Conservation (phyloP, 257 asterid genomes). For the Lavandula angustifolia region DNA sequence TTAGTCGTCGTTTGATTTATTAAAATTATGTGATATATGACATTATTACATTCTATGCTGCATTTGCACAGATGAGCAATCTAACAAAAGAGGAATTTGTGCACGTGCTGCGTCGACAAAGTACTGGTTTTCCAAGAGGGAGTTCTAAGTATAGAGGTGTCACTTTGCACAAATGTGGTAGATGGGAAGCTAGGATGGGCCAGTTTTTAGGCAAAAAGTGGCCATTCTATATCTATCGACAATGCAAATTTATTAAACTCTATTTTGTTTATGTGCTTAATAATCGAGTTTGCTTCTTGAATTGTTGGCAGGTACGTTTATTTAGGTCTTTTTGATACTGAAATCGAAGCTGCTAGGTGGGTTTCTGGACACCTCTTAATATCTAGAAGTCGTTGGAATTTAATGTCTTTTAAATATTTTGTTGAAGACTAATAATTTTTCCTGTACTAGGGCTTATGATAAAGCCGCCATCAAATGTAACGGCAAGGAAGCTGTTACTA, state of each 20-base stretch:
- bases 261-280: neutral
- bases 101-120: conserved; percentile 79
- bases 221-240: neutral
- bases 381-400: conserved; percentile 3
- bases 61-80: conserved; percentile 57
- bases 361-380: neutral
- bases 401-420: neutral
- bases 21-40: too few species aligned
- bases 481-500: conserved; percentile 97
- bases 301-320: conserved; percentile 70
- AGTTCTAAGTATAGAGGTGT: conserved; percentile 96
- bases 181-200: conserved; percentile 99
- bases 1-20: too few species aligned
- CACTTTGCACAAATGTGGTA: conserved; percentile 88
- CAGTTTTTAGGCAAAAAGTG: conserved; percentile 92
- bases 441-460: conserved; percentile 77
- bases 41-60: too few species aligned
- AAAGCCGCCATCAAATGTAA: conserved; percentile 96
- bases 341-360: conserved; percentile 96
- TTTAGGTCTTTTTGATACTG: conserved; percentile 96
- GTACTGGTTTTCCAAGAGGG: conserved; percentile 93
- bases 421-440: neutral
- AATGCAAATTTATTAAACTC: neutral
- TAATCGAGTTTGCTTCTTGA: neutral
- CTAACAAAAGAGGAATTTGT: conserved; percentile 87